Conservation (phyloP, 1,139 yeast species). For the Debaryomycetaceae sp. region DNA sequence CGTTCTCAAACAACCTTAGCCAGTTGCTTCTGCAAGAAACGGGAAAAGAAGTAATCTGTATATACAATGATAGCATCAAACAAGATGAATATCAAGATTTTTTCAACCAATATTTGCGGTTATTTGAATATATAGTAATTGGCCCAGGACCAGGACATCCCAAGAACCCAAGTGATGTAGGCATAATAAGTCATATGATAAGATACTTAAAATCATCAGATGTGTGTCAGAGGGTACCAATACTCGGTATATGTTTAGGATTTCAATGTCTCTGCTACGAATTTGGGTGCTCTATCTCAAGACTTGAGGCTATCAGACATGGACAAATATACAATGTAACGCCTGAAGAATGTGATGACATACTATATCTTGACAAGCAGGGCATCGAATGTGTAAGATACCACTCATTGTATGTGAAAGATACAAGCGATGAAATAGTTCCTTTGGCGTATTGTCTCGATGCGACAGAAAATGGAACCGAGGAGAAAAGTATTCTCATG, state of each 20-base stretch:
- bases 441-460: slow-evolving; percentile 58
- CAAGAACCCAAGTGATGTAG: slow-evolving; percentile 58
- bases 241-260: slow-evolving; percentile 91
- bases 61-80: slow-evolving; percentile 69
- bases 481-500: slow-evolving; percentile 55
- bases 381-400: slow-evolving; percentile 66
- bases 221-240: slow-evolving; percentile 46
- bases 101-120: slow-evolving; percentile 33
- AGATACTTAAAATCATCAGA: slow-evolving; percentile 18
- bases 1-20: slow-evolving; percentile 82
- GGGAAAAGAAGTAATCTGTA: slow-evolving; percentile 55
- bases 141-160: slow-evolving; percentile 99
- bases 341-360: slow-evolving; percentile 19
- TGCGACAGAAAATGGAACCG: slow-evolving; percentile 23
- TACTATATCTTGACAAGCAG: slow-evolving; percentile 21
- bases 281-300: slow-evolving; percentile 56
- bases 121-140: slow-evolving; percentile 75
- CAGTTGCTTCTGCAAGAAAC: slow-evolving; percentile 58
- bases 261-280: slow-evolving; percentile 77
- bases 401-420: slow-evolving; percentile 72
- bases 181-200: slow-evolving; percentile 62
- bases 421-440: slow-evolving; percentile 28
- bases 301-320: slow-evolving; percentile 64
- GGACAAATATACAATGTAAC: slow-evolving; percentile 72
- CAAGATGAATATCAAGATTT: slow-evolving; percentile 31